phyloP scores from a whole-genome alignment of 1,284 basidiomycete genomes.

The Calocybe gambosa region DNA sequence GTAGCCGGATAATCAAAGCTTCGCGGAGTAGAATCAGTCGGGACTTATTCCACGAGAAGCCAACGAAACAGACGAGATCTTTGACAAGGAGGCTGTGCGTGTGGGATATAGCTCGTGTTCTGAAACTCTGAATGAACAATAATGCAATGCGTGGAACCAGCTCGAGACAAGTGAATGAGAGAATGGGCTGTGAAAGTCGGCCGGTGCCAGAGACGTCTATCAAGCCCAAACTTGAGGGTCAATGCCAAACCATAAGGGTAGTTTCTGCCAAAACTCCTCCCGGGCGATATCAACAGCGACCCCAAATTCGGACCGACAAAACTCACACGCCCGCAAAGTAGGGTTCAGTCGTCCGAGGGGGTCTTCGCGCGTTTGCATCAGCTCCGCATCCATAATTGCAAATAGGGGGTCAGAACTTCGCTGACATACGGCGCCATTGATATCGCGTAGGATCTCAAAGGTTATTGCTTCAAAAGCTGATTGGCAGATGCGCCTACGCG shows the following conservation, averaged over 20 bases:
- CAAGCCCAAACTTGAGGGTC: constrained; percentile 25
- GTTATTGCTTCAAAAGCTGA: constrained; percentile 65
- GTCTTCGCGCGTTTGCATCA: constrained; percentile 54
- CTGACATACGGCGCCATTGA: constrained; percentile 60
- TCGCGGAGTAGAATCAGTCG: constrained; percentile 4
- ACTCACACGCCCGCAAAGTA: constrained; percentile 55
- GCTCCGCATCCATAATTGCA: constrained; percentile 56
- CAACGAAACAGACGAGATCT: constrained; percentile 6
- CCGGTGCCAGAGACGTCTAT: constrained; percentile 5
- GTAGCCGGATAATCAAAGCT: constrained; percentile 1
- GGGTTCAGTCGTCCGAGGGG: constrained; percentile 34
- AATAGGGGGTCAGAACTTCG: constrained; percentile 64
- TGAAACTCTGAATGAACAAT: constrained; percentile 9
- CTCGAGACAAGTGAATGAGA: constrained; percentile 2
- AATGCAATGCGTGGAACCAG: constrained; percentile 3
- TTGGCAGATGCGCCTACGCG: constrained; percentile 50
- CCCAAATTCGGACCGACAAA: constrained; percentile 55
- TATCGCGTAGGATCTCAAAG: constrained; percentile 63
- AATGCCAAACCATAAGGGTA: constrained; percentile 63
- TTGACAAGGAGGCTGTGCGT: constrained; percentile 8
- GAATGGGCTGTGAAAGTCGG: neutral
- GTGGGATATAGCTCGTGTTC: constrained; percentile 3
- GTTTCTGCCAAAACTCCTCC: constrained; percentile 55
- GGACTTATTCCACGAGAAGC: constrained; percentile 2
- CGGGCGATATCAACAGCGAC: constrained; percentile 48